phyloP scores from a whole-genome alignment of 1,284 basidiomycete species.

The Inonotus obliquus region DNA sequence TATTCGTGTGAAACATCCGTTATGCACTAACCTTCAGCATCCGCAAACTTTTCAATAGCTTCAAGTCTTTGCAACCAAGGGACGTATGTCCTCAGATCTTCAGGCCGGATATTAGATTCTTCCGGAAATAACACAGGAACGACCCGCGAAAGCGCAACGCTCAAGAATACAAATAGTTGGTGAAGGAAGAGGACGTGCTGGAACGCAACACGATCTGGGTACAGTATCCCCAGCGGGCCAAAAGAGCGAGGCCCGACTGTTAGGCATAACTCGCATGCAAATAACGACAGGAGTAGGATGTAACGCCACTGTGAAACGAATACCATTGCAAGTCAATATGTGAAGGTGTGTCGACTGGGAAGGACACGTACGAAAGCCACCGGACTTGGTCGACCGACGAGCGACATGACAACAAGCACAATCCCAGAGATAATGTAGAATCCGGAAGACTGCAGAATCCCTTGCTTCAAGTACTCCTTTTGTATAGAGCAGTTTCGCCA shows the following conservation, averaged over 20 bases:
- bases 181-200: constrained; percentile 77
- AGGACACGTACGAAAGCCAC: constrained; percentile 60
- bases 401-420: constrained; percentile 58
- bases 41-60: constrained; percentile 22
- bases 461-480: constrained; percentile 68
- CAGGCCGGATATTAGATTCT: constrained; percentile 16
- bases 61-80: constrained; percentile 24
- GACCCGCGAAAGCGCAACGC: constrained; percentile 65
- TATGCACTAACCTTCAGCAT: constrained; percentile 35
- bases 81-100: constrained; percentile 24
- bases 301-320: constrained; percentile 91
- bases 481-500: constrained; percentile 67
- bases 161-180: constrained; percentile 67
- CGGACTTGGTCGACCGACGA: constrained; percentile 53
- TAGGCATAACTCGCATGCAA: constrained; percentile 58
- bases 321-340: too few species aligned
- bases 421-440: constrained; percentile 68
- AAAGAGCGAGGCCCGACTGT: constrained; percentile 26
- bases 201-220: constrained; percentile 62
- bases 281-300: constrained; percentile 54
- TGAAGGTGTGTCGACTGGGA: constrained; percentile 16
- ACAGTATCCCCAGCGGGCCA: constrained; percentile 42
- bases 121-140: constrained; percentile 56
- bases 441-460: constrained; percentile 59
- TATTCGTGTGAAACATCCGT: constrained; percentile 28